Conservation (phyloP, 1,284 basidiomycete genomes). For the Ustilago trichophora region DNA sequence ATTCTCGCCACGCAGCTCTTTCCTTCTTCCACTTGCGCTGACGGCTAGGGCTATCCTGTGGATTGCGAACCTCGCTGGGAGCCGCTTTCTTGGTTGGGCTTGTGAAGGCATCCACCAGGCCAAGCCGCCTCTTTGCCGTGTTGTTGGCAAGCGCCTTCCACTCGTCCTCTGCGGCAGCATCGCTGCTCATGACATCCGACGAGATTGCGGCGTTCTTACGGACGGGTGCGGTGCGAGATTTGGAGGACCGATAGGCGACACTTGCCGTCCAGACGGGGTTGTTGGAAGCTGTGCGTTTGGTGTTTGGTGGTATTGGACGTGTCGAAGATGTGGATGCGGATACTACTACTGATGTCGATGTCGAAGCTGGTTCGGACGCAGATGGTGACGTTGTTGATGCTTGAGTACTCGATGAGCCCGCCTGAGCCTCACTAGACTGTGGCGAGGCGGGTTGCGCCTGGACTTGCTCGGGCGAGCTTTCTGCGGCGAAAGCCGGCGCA, state of each 20-base stretch:
- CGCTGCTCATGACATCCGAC: conserved; percentile 5
- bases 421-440: neutral
- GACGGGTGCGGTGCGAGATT: conserved; percentile 32
- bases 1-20: conserved; percentile 38
- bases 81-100: conserved; percentile 30
- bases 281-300: conserved; percentile 24
- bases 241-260: conserved; percentile 34
- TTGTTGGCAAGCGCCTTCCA: conserved; percentile 20
- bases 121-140: conserved; percentile 16
- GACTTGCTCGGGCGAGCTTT: too few species aligned
- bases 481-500: neutral
- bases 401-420: neutral
- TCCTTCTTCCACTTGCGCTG: conserved; percentile 42
- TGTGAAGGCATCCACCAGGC: conserved; percentile 38
- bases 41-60: conserved; percentile 8
- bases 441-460: too few species aligned
- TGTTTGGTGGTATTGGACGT: neutral
- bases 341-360: neutral
- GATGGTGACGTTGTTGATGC: too few species aligned
- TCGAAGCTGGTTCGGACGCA: too few species aligned
- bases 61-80: neutral
- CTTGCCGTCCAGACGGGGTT: conserved; percentile 45
- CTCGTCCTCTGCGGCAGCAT: conserved; percentile 21
- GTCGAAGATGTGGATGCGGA: conserved; percentile 1
- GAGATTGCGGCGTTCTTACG: conserved; percentile 16